Conservation (phyloP, 2,329 filamentous ascomycete species). For the Decorospora gaudefroyi region DNA sequence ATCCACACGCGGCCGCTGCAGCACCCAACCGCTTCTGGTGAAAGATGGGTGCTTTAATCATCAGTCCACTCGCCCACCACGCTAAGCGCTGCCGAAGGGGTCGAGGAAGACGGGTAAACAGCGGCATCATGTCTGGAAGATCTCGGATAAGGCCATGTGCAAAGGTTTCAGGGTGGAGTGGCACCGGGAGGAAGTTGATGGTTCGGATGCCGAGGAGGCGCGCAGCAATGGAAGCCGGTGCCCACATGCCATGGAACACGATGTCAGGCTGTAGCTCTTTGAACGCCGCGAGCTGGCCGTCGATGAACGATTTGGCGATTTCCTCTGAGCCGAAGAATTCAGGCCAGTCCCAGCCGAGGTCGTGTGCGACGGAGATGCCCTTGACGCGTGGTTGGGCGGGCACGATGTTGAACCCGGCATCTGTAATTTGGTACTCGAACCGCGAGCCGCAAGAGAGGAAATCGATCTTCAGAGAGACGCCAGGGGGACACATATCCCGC, state of each 20-base stretch:
- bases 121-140: constrained; percentile 40
- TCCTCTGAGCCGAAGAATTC: constrained; percentile 43
- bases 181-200: constrained; percentile 41
- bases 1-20: constrained; percentile 35
- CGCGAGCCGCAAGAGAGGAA: constrained; percentile 40
- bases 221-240: constrained; percentile 39
- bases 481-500: constrained; percentile 36
- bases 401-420: constrained; percentile 42
- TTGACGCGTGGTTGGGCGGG: constrained; percentile 38
- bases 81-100: constrained; percentile 34
- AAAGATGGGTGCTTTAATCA: constrained; percentile 42
- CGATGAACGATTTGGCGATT: constrained; percentile 39
- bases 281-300: constrained; percentile 39
- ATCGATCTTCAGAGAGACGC: constrained; percentile 32
- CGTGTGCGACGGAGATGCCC: constrained; percentile 39
- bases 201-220: constrained; percentile 38
- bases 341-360: constrained; percentile 43
- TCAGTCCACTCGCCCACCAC: constrained; percentile 33
- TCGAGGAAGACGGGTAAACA: constrained; percentile 39
- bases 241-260: constrained; percentile 45
- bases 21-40: constrained; percentile 39
- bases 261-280: constrained; percentile 37
- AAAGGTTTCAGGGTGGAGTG: constrained; percentile 37
- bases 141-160: constrained; percentile 39
- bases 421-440: constrained; percentile 39